A percentile compares a stretch with the other conserved stretches of the same genome.
Evolutionary conservation across 345 rosid genomes (phyloP).

Genomic region (Passiflora organensis): DNA sequence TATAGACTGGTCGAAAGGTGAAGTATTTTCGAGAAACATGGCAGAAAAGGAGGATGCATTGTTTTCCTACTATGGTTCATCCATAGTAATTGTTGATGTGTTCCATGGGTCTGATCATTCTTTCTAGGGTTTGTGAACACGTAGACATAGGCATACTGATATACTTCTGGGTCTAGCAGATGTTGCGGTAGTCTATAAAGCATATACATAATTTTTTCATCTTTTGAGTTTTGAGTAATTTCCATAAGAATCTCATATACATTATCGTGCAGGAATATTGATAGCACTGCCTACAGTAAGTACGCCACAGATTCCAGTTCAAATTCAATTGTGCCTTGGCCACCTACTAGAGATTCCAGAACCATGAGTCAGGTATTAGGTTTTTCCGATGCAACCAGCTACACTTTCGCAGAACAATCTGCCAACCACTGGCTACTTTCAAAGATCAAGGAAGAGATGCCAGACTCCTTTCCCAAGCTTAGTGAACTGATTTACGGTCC

Average conservation of each 20-base stretch:
- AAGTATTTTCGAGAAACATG: no score
- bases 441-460: conserved; percentile 25
- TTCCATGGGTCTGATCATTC: no score
- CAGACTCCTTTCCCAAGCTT: conserved; percentile 21
- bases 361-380: conserved; percentile 8
- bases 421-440: conserved; percentile 17
- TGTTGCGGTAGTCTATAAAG: no score
- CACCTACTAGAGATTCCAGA: conserved; percentile 7
- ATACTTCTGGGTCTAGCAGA: no score
- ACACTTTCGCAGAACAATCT: conserved; percentile 12
- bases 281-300: conserved; percentile 1
- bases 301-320: conserved; percentile 2
- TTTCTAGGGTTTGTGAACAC: no score
- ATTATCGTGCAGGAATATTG: conserved; percentile 19
- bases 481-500: conserved; percentile 12
- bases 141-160: no score
- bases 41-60: no score
- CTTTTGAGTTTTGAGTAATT: no score
- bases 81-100: no score
- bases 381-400: background rate
- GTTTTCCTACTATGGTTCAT: no score
- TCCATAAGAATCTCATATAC: background rate
- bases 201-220: no score
- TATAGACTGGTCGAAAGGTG: no score
- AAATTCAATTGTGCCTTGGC: conserved; percentile 20